Conservation (phyloP, 352 stramenopile species). For the Phytophthora rubi region DNA sequence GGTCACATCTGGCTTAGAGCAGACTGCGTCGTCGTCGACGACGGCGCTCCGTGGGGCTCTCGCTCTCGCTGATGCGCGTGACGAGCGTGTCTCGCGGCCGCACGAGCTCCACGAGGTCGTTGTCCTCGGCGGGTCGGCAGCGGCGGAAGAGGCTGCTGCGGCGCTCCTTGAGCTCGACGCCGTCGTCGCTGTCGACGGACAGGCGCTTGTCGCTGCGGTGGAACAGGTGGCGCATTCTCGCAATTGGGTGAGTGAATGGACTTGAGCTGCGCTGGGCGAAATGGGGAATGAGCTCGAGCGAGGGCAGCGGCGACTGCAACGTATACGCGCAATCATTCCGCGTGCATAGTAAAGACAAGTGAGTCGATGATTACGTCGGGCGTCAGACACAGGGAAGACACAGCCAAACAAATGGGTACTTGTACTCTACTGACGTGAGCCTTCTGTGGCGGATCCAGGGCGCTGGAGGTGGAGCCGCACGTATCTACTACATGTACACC, state of each 20-base stretch:
- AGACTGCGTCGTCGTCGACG: constrained; percentile 28
- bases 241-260: background rate
- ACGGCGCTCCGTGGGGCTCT: constrained; percentile 30
- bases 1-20: constrained; percentile 2
- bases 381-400: background rate
- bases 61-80: constrained; percentile 31
- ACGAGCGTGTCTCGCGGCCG: constrained; percentile 49
- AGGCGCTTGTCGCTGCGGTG: constrained; percentile 30
- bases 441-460: too few relatives aligned
- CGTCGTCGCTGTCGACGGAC: constrained; percentile 23
- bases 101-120: constrained; percentile 45
- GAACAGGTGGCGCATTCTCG: constrained; percentile 45
- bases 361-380: constrained; percentile 7
- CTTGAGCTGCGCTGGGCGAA: constrained; percentile 4
- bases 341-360: constrained; percentile 15
- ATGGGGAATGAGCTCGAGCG: constrained; percentile 28
- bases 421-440: too few relatives aligned
- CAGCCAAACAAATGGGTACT: background rate
- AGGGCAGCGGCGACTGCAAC: background rate
- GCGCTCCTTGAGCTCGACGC: constrained; percentile 33
- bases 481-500: too few relatives aligned
- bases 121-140: constrained; percentile 20
- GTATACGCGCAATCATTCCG: constrained; percentile 28
- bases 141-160: constrained; percentile 38
- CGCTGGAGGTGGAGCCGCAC: background rate